Conservation (phyloP, 1,139 yeast species). For the Casaregolazyma suthepensis region DNA sequence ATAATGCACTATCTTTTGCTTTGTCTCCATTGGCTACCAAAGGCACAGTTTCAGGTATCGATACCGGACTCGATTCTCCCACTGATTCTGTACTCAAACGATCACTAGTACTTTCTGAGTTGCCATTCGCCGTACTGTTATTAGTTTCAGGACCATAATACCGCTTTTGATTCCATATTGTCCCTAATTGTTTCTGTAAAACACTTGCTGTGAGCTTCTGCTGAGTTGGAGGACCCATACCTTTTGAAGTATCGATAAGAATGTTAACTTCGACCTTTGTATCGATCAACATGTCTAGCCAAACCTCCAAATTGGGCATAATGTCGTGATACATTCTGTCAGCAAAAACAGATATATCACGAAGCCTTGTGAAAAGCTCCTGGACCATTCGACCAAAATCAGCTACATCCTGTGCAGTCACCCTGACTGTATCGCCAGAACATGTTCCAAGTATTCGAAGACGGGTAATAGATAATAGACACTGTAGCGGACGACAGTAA, state of each 20-base stretch:
- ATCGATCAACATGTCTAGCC: background rate
- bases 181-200: background rate
- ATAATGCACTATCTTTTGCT: background rate
- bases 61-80: background rate
- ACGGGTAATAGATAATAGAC: constrained; percentile 35
- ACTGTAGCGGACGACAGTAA: constrained; percentile 52
- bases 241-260: background rate
- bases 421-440: background rate
- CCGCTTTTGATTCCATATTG: background rate
- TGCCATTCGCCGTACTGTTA: background rate
- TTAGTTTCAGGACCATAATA: background rate
- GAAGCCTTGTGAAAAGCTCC: background rate
- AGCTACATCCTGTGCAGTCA: background rate
- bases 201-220: background rate
- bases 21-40: background rate
- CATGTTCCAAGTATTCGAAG: constrained; percentile 13
- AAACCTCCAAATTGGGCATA: background rate
- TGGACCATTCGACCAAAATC: background rate
- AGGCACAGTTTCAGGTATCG: background rate
- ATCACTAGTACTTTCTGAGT: background rate
- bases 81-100: background rate
- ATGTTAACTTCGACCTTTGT: background rate
- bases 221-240: background rate
- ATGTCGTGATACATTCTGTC: background rate
- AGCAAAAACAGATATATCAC: background rate